Conservation (phyloP, 495 filamentous ascomycete genomes). For the Alectoria sarmentosa region DNA sequence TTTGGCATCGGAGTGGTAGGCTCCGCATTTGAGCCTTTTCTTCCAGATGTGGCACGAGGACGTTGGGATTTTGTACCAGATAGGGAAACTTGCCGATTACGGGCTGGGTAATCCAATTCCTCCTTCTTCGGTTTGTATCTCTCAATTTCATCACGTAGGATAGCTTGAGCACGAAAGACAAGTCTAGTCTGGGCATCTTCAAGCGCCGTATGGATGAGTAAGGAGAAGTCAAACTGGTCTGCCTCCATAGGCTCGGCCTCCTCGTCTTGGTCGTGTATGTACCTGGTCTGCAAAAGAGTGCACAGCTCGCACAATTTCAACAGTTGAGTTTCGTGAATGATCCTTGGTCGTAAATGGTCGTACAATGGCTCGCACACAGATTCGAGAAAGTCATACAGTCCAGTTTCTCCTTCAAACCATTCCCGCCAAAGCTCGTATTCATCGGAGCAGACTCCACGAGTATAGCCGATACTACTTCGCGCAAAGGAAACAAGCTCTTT, state of each 20-base stretch:
- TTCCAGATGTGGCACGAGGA: constrained; percentile 34
- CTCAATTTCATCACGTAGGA: constrained; percentile 64
- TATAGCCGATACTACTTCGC: constrained; percentile 60
- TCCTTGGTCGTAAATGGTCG: constrained; percentile 60
- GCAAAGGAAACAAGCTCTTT: constrained; percentile 64
- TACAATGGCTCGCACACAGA: constrained; percentile 69
- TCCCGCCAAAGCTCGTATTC: constrained; percentile 70
- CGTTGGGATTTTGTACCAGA: constrained; percentile 41
- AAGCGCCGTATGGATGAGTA: constrained; percentile 58
- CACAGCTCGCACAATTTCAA: constrained; percentile 76
- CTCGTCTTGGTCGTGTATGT: constrained; percentile 67
- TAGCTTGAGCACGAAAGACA: constrained; percentile 61
- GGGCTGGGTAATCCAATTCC: constrained; percentile 59
- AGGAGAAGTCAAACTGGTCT: constrained; percentile 58
- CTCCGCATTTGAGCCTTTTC: constrained; percentile 38
- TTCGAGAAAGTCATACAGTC: constrained; percentile 64
- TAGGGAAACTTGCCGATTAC: constrained; percentile 40
- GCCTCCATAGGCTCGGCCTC: constrained; percentile 49
- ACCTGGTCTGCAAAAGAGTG: constrained; percentile 75
- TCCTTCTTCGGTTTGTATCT: constrained; percentile 59
- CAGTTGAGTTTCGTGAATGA: constrained; percentile 63
- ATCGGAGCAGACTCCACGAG: constrained; percentile 63
- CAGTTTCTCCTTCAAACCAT: constrained; percentile 65
- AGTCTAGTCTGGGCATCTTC: constrained; percentile 71
- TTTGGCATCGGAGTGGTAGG: constrained; percentile 45